Conservation (phyloP, 139 green algal genomes). For the Chlamydomonas sp. region DNA sequence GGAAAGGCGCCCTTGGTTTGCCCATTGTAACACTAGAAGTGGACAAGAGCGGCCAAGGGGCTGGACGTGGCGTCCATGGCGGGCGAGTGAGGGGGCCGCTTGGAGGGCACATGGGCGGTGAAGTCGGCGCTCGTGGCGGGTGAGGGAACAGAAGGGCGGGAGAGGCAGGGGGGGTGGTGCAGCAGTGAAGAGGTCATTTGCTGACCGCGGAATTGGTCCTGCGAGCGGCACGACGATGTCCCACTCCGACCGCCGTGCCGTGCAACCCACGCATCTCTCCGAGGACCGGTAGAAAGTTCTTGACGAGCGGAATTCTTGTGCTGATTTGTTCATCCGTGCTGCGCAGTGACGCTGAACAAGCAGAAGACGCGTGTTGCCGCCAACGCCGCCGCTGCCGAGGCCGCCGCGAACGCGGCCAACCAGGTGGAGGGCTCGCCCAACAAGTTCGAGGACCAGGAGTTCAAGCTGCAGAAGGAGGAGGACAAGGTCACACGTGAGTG, state of each 20-base stretch:
- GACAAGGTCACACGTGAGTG: constrained; percentile 54
- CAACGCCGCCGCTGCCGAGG: neutral
- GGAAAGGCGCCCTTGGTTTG: neutral
- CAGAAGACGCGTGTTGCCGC: constrained; percentile 21
- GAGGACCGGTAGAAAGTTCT: neutral
- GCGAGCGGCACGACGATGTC: too few relatives aligned
- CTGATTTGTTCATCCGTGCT: neutral
- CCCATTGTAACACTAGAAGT: neutral
- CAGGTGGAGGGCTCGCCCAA: neutral
- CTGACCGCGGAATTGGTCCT: too few relatives aligned
- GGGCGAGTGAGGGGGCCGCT: neutral
- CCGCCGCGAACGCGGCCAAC: neutral
- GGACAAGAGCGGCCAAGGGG: neutral
- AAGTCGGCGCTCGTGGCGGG: too few relatives aligned
- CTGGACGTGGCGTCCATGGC: neutral
- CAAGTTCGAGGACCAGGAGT: constrained; percentile 33
- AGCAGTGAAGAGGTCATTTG: too few relatives aligned
- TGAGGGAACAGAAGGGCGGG: neutral
- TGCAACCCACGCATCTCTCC: too few relatives aligned
- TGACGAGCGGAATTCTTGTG: neutral
- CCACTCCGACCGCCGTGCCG: too few relatives aligned
- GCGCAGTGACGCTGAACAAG: constrained; percentile 34
- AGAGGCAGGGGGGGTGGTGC: too few relatives aligned
- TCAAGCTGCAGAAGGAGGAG: constrained; percentile 43
- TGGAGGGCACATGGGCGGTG: neutral